Evolutionary conservation across 306 rosid genomes (phyloP).

Genomic region (Gillenia trifoliata): DNA sequence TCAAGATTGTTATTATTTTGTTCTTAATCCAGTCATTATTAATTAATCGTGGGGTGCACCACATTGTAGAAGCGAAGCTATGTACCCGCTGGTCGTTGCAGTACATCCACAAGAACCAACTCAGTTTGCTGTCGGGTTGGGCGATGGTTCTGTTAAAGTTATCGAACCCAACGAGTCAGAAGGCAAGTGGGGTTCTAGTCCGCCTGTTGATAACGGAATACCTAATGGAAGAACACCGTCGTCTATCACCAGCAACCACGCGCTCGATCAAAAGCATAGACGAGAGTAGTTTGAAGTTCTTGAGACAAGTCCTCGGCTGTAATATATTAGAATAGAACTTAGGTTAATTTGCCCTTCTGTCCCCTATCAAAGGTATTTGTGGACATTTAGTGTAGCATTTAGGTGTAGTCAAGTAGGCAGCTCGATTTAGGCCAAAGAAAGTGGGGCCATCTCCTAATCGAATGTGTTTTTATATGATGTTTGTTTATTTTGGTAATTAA

Average conservation of each 20-base stretch:
- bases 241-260: slow-evolving; percentile 65
- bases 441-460: not conserved
- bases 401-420: slow-evolving; percentile 27
- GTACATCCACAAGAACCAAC: slow-evolving; percentile 68
- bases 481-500: not conserved
- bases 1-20: not conserved
- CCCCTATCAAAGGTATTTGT: slow-evolving; percentile 30
- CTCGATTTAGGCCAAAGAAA: slow-evolving; percentile 13
- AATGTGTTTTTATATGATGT: not conserved
- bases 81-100: slow-evolving; percentile 63
- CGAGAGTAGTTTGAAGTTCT: slow-evolving; percentile 31
- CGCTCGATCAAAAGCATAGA: slow-evolving; percentile 60
- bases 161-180: slow-evolving; percentile 70
- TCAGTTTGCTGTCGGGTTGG: slow-evolving; percentile 76
- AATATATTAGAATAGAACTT: slow-evolving; percentile 26
- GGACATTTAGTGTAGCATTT: slow-evolving; percentile 41
- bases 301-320: slow-evolving; percentile 26
- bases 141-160: slow-evolving; percentile 76
- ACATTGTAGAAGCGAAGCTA: slow-evolving; percentile 55
- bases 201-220: slow-evolving; percentile 57
- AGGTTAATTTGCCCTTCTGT: slow-evolving; percentile 29
- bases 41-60: not conserved
- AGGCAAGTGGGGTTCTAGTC: slow-evolving; percentile 68
- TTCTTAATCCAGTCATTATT: not conserved
- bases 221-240: slow-evolving; percentile 54